phyloP scores from a whole-genome alignment of 192 early-diverging fungal species.

The Geranomyces variabilis region DNA sequence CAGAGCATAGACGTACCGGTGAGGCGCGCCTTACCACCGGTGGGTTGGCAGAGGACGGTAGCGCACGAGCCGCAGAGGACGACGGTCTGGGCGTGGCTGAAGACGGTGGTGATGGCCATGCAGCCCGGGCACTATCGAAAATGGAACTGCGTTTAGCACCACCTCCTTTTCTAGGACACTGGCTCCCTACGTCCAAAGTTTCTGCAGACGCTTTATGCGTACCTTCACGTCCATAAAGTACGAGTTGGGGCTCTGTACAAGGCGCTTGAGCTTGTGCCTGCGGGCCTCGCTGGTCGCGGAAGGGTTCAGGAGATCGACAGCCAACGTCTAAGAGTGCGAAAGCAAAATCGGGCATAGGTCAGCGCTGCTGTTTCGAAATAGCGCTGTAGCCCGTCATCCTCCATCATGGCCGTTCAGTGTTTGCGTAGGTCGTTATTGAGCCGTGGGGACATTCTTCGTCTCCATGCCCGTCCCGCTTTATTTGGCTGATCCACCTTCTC shows the following conservation, averaged over 20 bases:
- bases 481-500: too few relatives aligned
- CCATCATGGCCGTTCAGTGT: too few relatives aligned
- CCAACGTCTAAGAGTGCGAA: slow-evolving; percentile 53
- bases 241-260: slow-evolving; percentile 95
- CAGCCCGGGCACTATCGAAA: slow-evolving; percentile 69
- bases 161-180: too few relatives aligned
- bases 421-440: too few relatives aligned
- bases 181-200: too few relatives aligned
- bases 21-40: slow-evolving; percentile 96
- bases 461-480: too few relatives aligned
- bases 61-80: slow-evolving; percentile 94
- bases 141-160: too few relatives aligned
- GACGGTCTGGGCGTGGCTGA: slow-evolving; percentile 99
- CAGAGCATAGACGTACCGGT: slow-evolving; percentile 67
- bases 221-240: slow-evolving; percentile 99
- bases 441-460: too few relatives aligned
- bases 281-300: slow-evolving; percentile 72
- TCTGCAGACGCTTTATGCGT: too few relatives aligned
- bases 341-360: too few relatives aligned
- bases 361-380: too few relatives aligned
- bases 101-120: slow-evolving; percentile 90
- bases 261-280: slow-evolving; percentile 94
- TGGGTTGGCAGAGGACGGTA: slow-evolving; percentile 98
- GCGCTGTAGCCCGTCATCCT: too few relatives aligned
- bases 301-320: slow-evolving; percentile 95